Evolutionary conservation across 352 stramenopile genomes (phyloP).

Genomic region (Phytophthora chlamydospora): DNA sequence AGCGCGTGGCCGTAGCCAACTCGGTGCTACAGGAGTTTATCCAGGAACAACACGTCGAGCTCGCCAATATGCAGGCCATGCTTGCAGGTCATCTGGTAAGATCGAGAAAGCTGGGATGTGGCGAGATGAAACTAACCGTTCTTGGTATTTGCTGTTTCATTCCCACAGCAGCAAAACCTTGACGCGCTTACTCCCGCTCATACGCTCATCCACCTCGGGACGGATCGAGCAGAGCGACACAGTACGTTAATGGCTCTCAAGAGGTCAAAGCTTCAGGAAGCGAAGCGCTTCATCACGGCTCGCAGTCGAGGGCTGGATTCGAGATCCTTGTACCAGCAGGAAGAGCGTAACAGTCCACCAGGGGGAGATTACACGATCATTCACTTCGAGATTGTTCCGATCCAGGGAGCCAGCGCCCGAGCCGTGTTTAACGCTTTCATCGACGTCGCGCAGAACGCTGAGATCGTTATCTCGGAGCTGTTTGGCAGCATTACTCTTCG

Average conservation of each 20-base stretch:
- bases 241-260: constrained; percentile 32
- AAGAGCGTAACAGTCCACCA: constrained; percentile 28
- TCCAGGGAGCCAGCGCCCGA: constrained; percentile 30
- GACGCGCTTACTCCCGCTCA: constrained; percentile 19
- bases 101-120: neutral
- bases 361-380: constrained; percentile 42
- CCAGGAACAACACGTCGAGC: constrained; percentile 31
- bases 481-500: constrained; percentile 54
- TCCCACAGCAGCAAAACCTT: constrained; percentile 24
- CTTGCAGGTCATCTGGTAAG: constrained; percentile 24
- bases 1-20: constrained; percentile 19
- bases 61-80: constrained; percentile 33
- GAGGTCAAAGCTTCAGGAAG: constrained; percentile 32
- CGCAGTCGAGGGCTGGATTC: constrained; percentile 34
- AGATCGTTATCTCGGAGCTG: constrained; percentile 64
- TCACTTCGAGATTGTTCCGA: constrained; percentile 40
- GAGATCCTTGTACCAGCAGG: constrained; percentile 21
- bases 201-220: constrained; percentile 26
- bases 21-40: constrained; percentile 35
- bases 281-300: constrained; percentile 36
- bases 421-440: constrained; percentile 47
- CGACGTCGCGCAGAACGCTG: constrained; percentile 50
- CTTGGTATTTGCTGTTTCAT: neutral
- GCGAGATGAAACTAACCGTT: neutral
- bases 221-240: constrained; percentile 32